Conservation (phyloP, 345 rosid genomes). For the Turritis glabra region DNA sequence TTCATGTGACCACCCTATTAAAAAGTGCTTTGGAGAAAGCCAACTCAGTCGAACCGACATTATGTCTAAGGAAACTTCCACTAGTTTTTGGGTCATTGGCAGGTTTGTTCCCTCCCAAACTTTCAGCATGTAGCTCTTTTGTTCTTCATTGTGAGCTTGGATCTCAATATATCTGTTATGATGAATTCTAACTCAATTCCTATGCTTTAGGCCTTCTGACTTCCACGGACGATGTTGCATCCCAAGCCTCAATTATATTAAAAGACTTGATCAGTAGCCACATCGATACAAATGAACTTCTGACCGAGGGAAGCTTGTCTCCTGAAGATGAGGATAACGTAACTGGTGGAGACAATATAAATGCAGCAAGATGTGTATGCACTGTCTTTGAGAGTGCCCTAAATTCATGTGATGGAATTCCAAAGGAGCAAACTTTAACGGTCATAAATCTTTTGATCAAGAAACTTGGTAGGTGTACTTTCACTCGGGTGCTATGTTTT, state of each 20-base stretch:
- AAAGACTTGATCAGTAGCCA: slow-evolving; percentile 61
- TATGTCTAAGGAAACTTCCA: slow-evolving; percentile 52
- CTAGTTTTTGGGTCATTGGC: slow-evolving; percentile 54
- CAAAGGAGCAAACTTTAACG: slow-evolving; percentile 59
- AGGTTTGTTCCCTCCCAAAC: slow-evolving; percentile 43
- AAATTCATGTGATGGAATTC: slow-evolving; percentile 47
- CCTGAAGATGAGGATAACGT: slow-evolving; percentile 45
- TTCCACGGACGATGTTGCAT: slow-evolving; percentile 53
- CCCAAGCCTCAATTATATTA: slow-evolving; percentile 55
- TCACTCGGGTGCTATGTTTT: slow-evolving; percentile 13
- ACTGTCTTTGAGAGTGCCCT: slow-evolving; percentile 55
- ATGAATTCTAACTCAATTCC: neutral
- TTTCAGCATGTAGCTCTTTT: neutral
- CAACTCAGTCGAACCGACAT: slow-evolving; percentile 41
- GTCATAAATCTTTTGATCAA: slow-evolving; percentile 56
- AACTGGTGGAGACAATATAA: slow-evolving; percentile 46
- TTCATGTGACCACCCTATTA: slow-evolving; percentile 56
- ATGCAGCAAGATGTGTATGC: slow-evolving; percentile 53
- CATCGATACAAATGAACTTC: slow-evolving; percentile 42
- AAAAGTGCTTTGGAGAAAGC: slow-evolving; percentile 57
- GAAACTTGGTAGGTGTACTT: slow-evolving; percentile 65
- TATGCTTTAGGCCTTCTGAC: slow-evolving; percentile 64
- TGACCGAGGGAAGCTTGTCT: slow-evolving; percentile 35
- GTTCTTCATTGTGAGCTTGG: slow-evolving; percentile 1
- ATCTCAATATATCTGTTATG: neutral